A percentile compares a stretch with the other conserved stretches of the same genome.
Evolutionary conservation across 169 alveolate genomes (phyloP).

Genomic region (Neospora caninum): DNA sequence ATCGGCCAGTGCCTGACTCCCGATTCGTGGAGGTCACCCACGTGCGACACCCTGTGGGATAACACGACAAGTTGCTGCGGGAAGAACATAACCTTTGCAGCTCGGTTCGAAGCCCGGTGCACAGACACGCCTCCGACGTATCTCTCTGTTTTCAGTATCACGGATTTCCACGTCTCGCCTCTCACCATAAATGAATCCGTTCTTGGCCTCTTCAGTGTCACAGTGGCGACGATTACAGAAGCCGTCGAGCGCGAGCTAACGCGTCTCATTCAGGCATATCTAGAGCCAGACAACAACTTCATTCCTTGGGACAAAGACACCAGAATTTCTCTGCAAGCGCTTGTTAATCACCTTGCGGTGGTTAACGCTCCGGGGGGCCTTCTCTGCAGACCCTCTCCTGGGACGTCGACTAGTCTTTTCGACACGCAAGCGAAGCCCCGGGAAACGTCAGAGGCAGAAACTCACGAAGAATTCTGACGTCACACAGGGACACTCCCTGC

Average conservation of each 20-base stretch:
- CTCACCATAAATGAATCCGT: constrained; percentile 47
- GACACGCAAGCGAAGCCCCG: too few relatives aligned
- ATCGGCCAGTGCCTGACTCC: constrained; percentile 58
- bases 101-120: constrained; percentile 16
- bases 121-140: not conserved
- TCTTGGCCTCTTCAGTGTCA: constrained; percentile 49
- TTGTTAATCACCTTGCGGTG: constrained; percentile 34
- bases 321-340: constrained; percentile 12
- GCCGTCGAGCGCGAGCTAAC: constrained; percentile 49
- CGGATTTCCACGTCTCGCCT: constrained; percentile 28
- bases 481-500: too few relatives aligned
- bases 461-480: too few relatives aligned
- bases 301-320: constrained; percentile 45
- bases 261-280: constrained; percentile 4
- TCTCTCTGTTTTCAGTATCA: not conserved
- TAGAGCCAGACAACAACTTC: constrained; percentile 40
- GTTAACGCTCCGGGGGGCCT: constrained; percentile 65
- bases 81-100: constrained; percentile 27
- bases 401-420: not conserved
- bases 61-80: constrained; percentile 66
- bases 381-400: constrained; percentile 23
- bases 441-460: too few relatives aligned
- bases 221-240: constrained; percentile 54
- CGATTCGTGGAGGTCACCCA: constrained; percentile 15
- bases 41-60: constrained; percentile 63